Conservation (phyloP, 495 filamentous ascomycete species). For the Neurospora sp. region DNA sequence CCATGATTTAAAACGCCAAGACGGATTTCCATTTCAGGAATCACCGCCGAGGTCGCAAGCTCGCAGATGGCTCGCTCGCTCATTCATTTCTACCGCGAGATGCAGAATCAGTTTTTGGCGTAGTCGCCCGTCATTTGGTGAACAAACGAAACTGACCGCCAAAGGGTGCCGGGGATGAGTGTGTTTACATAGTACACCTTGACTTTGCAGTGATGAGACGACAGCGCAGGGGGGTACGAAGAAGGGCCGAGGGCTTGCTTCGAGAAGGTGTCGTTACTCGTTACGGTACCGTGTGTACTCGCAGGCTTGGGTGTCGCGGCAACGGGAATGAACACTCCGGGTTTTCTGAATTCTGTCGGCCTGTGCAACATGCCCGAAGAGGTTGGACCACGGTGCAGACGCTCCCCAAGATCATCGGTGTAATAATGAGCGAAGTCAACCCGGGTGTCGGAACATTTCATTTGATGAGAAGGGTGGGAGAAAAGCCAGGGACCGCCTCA, state of each 20-base stretch:
- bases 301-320: neutral
- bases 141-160: neutral
- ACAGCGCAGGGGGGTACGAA: neutral
- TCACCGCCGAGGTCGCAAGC: slow-evolving; percentile 11
- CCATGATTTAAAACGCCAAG: neutral
- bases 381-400: neutral
- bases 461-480: neutral
- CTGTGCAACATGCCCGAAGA: neutral
- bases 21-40: slow-evolving; percentile 19
- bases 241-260: neutral
- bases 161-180: neutral
- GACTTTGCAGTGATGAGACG: neutral
- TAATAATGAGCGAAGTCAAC: neutral
- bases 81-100: neutral
- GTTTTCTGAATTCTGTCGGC: neutral
- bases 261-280: neutral
- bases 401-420: neutral
- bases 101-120: neutral
- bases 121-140: neutral
- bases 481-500: slow-evolving; percentile 1
- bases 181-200: neutral
- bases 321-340: neutral
- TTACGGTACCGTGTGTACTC: neutral
- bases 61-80: slow-evolving; percentile 1
- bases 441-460: neutral